These are phyloP conservation scores for Cutaneotrichosporon arboriforme DNA, from an alignment of 1,284 basidiomycete species.

Conservation along the genomic window DNA sequence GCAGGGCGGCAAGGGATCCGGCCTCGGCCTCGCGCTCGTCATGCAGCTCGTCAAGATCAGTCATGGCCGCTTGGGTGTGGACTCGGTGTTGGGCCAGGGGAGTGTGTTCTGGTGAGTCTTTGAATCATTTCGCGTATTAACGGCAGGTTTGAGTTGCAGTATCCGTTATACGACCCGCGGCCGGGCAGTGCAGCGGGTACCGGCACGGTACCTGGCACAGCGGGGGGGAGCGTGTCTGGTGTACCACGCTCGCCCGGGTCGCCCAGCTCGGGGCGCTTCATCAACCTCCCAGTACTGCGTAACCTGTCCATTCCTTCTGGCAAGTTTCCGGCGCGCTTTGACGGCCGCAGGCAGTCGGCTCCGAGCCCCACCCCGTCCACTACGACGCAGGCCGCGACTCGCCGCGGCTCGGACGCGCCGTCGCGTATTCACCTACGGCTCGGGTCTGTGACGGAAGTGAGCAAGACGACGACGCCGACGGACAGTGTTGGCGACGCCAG, in stretches of 20 bases:
- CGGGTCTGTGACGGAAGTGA: no score
- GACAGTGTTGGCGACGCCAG: no score
- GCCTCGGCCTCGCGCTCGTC: conserved; percentile 81
- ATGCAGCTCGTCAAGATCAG: conserved; percentile 79
- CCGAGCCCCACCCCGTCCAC: no score
- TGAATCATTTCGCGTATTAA: neutral
- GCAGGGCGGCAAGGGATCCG: conserved; percentile 82
- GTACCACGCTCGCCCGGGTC: neutral
- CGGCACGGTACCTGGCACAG: no score
- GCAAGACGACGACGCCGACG: no score
- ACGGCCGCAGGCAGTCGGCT: no score
- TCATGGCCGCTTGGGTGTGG: conserved; percentile 66
- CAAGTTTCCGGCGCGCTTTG: no score
- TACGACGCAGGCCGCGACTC: no score
- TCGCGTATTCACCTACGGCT: no score
- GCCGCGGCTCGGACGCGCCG: no score
- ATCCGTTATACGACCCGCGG: neutral
- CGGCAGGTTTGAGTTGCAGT: conserved; percentile 5
- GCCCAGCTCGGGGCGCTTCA: neutral
- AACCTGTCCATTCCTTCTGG: no score
- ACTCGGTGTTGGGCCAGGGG: conserved; percentile 42
- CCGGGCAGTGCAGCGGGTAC: neutral
- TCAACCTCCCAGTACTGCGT: no score
- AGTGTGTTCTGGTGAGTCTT: conserved; percentile 38
- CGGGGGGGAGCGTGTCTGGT: neutral